Conservation (phyloP, 805 yeast genomes). For the Candida namnaoensis region DNA sequence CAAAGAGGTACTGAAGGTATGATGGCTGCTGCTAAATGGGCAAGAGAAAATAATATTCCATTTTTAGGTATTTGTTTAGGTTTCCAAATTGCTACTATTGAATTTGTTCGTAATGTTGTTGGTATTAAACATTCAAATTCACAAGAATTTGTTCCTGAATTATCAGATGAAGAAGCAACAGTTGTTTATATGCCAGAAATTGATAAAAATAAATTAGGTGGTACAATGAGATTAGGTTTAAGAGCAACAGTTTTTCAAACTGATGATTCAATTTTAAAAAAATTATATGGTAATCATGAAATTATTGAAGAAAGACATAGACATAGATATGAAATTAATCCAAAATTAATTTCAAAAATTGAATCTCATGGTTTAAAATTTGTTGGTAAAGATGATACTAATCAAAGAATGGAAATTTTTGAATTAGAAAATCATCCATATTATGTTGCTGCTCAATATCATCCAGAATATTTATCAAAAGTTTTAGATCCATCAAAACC, state of each 20-base stretch:
- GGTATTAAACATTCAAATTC: slow-evolving; percentile 66
- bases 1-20: slow-evolving; percentile 96
- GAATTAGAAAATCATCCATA: slow-evolving; percentile 85
- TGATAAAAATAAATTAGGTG: slow-evolving; percentile 92
- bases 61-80: slow-evolving; percentile 97
- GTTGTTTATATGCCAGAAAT: slow-evolving; percentile 99
- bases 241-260: slow-evolving; percentile 79
- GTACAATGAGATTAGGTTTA: slow-evolving; percentile 97
- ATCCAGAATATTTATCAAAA: slow-evolving; percentile 95
- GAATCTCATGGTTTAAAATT: slow-evolving; percentile 78
- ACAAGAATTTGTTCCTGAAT: slow-evolving; percentile 67
- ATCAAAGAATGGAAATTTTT: slow-evolving; percentile 87
- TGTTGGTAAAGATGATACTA: slow-evolving; percentile 89
- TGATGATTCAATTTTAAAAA: slow-evolving; percentile 59
- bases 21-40: slow-evolving; percentile 95
- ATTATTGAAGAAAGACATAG: slow-evolving; percentile 90
- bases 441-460: slow-evolving; percentile 94
- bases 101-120: slow-evolving; percentile 75
- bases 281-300: slow-evolving; percentile 65
- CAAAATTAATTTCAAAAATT: slow-evolving; percentile 59
- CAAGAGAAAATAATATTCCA: slow-evolving; percentile 92
- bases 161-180: slow-evolving; percentile 55
- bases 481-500: slow-evolving; percentile 97
- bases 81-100: slow-evolving; percentile 94
- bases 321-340: slow-evolving; percentile 97